Percentiles rank a stretch among this genome's conserved stretches.
These are phyloP conservation scores for Endogone sp. DNA, from an alignment of 192 early-diverging fungal species.

Conservation along the genomic window DNA sequence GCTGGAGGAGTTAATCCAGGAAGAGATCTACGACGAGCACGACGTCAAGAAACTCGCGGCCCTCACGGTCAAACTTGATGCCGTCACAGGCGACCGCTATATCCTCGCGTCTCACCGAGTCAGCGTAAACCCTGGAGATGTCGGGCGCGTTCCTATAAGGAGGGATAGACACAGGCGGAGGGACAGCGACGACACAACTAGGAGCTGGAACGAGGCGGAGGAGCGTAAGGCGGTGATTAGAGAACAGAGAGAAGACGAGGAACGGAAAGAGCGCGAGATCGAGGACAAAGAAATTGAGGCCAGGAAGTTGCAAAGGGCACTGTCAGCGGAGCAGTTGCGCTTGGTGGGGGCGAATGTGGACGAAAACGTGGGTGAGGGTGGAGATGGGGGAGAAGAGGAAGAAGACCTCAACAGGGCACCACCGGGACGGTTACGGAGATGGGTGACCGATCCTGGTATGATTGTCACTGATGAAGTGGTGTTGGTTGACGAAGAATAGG, in stretches of 20 bases:
- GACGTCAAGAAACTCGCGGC: slow-evolving; percentile 38
- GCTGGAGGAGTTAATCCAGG: slow-evolving; percentile 72
- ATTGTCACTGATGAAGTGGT: too few species aligned
- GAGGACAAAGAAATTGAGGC: not conserved
- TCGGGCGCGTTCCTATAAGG: not conserved
- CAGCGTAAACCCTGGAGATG: not conserved
- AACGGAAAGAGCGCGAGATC: not conserved
- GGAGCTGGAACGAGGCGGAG: slow-evolving; percentile 3
- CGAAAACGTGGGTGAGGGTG: too few species aligned
- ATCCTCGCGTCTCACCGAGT: slow-evolving; percentile 11
- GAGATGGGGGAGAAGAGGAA: too few species aligned
- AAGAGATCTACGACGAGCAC: slow-evolving; percentile 76
- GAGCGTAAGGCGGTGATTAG: not conserved
- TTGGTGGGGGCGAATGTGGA: too few species aligned
- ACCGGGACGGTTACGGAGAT: too few species aligned
- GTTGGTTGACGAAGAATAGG: too few species aligned
- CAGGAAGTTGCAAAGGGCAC: too few species aligned
- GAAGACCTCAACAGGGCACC: too few species aligned
- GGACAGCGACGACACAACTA: not conserved
- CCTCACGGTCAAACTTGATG: slow-evolving; percentile 4
- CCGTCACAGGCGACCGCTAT: slow-evolving; percentile 2
- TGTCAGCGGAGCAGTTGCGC: too few species aligned
- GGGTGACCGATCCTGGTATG: too few species aligned
- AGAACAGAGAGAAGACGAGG: not conserved
- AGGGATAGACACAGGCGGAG: slow-evolving; percentile 2